Percentiles rank a stretch among this genome's conserved stretches.
Evolutionary conservation across 1,284 basidiomycete genomes (phyloP).

Genomic region (Cystobasidium pallidum): DNA sequence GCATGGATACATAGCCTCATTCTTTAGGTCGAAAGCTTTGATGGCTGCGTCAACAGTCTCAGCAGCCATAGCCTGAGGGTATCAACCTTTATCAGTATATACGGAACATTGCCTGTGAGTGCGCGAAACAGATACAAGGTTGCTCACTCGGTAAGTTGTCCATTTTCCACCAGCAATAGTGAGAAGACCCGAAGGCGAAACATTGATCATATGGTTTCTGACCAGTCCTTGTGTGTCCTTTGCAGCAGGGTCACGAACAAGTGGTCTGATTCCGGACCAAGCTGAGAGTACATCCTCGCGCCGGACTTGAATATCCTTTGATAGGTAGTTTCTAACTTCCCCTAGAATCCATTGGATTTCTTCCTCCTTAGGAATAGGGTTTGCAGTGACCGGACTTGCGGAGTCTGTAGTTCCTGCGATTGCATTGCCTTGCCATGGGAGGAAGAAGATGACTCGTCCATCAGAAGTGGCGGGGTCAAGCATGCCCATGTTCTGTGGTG

Average conservation of each 20-base stretch:
- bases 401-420: constrained; percentile 97
- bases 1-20: constrained; percentile 66
- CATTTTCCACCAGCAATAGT: constrained; percentile 98
- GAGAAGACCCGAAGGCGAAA: constrained; percentile 77
- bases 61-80: constrained; percentile 83
- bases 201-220: constrained; percentile 90
- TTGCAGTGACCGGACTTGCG: constrained; percentile 72
- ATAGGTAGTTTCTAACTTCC: constrained; percentile 84
- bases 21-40: constrained; percentile 71
- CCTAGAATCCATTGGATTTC: constrained; percentile 97
- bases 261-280: constrained; percentile 88
- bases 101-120: background rate
- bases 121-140: too few species aligned
- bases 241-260: constrained; percentile 81
- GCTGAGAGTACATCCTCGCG: constrained; percentile 96
- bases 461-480: constrained; percentile 95
- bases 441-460: constrained; percentile 97
- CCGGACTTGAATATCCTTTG: constrained; percentile 88
- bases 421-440: constrained; percentile 97
- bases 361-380: constrained; percentile 85
- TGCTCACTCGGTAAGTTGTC: constrained; percentile 75
- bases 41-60: constrained; percentile 91
- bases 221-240: constrained; percentile 86
- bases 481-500: constrained; percentile 91
- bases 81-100: constrained; percentile 12